Conservation (phyloP, 495 filamentous ascomycete species). For the Lepraria neglecta region DNA sequence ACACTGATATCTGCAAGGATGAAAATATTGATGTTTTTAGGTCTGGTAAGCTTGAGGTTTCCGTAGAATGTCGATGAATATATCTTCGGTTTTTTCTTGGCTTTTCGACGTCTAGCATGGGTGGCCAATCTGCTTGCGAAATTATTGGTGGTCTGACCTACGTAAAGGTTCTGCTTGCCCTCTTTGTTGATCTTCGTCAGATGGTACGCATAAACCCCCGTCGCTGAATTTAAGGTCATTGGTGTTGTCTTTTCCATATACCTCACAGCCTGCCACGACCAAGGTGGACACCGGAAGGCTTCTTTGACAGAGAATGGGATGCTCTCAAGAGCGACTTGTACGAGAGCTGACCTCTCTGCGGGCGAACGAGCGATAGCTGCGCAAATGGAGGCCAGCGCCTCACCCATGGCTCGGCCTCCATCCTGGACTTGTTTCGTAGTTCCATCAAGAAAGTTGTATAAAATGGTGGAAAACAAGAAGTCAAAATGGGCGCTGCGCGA, state of each 20-base stretch:
- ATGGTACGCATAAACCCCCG: constrained; percentile 5
- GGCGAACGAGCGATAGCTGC: constrained; percentile 2
- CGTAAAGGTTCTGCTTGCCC: constrained; percentile 7
- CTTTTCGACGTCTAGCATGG: constrained; percentile 2
- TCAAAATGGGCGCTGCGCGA: neutral
- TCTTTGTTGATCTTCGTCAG: constrained; percentile 5
- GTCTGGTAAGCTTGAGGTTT: constrained; percentile 9
- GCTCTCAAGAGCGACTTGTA: no score
- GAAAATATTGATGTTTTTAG: neutral
- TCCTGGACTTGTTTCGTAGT: constrained; percentile 3
- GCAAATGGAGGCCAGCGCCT: constrained; percentile 2
- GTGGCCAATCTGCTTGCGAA: neutral
- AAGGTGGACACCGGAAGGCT: constrained; percentile 6
- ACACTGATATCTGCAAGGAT: constrained; percentile 7
- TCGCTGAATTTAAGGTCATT: neutral
- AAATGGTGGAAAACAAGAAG: constrained; percentile 1
- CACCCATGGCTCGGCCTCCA: neutral
- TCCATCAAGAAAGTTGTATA: constrained; percentile 5
- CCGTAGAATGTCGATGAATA: neutral
- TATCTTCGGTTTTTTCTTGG: neutral
- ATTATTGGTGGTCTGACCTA: neutral
- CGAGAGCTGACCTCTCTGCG: neutral
- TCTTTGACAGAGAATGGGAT: constrained; percentile 7
- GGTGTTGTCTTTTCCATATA: neutral
- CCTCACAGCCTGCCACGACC: neutral